Base-by-base conservation (phyloP, 352 stramenopile species). In the Pythium aquatile region DNA sequence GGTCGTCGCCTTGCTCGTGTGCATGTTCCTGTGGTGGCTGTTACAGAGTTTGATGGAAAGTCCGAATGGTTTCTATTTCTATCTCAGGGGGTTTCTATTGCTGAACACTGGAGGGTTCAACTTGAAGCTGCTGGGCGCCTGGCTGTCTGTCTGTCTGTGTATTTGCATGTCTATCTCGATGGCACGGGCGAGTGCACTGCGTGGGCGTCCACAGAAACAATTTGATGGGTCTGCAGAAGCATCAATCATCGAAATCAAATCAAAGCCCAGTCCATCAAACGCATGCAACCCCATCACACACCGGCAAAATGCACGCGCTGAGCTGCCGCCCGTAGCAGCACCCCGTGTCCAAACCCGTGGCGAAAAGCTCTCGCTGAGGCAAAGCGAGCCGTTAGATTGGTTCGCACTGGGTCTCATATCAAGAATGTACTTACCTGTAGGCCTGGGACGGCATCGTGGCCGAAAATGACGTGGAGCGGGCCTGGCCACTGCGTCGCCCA, bases 331-430 rank as follows among this genome's bases (percentile, higher is more conserved):
- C 93, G 64, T 98, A 98, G 66, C 88, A 94, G 66, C 88, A 96
- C 9, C 93, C 93, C 13, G 91, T 96, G 69, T 98, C 91, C 47
- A 98, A 75, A 3, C 93, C 93, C 9, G 91, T 97, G 9, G 91
- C 91, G 80, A 95, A 93, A 10, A 78, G 72, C 68, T 94, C 81
- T 83, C 88, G 78, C 78, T 96, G 71, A n/a, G 10, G 29, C 20
- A 24, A 24, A 24, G 39, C 35, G 16, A 47, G n/a, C 14, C 53
- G 16, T 58, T 28, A 20, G 30, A 35, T 46, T 5, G 29, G 13
- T 53, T 33, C 17, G 26, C 24, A 42, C 20, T 24, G 9, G 32
- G 39, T 3, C 10, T 51, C 33, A 5, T 6, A n/a, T 16, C 16
- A 14, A 3, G 7, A 17, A 26, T 47, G 42, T 4, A 33, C 63